Evolutionary conservation across 305 asterid genomes (phyloP), one percentile per base, ranked within the genome.

Genomic region (Rubia peregrina): DNA sequence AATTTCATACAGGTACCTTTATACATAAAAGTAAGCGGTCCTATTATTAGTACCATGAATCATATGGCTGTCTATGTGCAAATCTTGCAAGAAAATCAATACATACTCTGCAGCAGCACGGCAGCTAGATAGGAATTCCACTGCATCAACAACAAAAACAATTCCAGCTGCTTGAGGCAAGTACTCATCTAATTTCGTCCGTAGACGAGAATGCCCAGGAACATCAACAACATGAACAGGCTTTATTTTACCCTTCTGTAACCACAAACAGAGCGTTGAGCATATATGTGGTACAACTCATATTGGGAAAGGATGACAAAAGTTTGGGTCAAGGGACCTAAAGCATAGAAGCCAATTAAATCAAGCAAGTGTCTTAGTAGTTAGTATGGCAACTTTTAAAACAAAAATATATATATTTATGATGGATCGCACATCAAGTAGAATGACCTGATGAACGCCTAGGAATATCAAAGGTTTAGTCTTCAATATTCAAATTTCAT

Each of bases 121-220:
- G 57, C 87, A 76, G 72, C 86, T 86, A 38, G 97, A 90, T 72
- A 91, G 80, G 73, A 91, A 90, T 69, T 90, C 97, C 72, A 90
- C 89, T 33, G 96, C 86, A 82, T 90, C 97, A 81, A 90, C 94
- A 74, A 85, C 91, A 76, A 91, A 91, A 69, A 86, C 88, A 71
- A 91, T n/a, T 33, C 85, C 95, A 11, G 93, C 92, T 77, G 95
- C 89, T 76, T 75, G 86, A 73, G 90, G 83, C 86, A 89, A 81
- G 83, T 83, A 85, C 73, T 86, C 90, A 13, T 86, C 95, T 40
- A 91, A 74, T 80, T 89, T 87, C 63, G 89, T 81, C 44, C 86
- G 86, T 71, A 91, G 91, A 41, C 93, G 87, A 72, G 89, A 85
- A 73, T 91, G 96, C 51, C 96, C 96, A 75, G 96, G 95, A 77